Conservation (phyloP, 139 green algal genomes). For the Ulvella scutata region DNA sequence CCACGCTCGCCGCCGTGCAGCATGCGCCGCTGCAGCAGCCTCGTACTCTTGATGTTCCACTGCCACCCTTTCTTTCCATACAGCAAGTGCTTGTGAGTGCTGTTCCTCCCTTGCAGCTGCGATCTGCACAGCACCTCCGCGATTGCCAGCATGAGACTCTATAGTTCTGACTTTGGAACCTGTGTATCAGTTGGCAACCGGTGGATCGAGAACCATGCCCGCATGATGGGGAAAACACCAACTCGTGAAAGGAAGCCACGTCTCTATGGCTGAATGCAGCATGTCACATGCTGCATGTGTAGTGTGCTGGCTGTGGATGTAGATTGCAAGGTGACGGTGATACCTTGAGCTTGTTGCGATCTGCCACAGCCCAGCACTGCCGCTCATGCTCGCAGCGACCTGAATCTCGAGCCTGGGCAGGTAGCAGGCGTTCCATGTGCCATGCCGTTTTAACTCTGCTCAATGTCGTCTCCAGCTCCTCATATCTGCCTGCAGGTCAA, state of each 20-base stretch:
- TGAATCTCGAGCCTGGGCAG: not conserved
- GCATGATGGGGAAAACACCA: too few species aligned
- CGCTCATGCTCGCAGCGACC: not conserved
- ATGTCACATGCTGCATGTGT: too few species aligned
- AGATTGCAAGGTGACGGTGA: too few species aligned
- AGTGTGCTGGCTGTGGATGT: too few species aligned
- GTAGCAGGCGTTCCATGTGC: not conserved
- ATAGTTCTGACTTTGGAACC: too few species aligned
- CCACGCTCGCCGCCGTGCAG: not conserved
- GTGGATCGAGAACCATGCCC: too few species aligned
- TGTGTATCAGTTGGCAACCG: too few species aligned
- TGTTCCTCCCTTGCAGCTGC: not conserved
- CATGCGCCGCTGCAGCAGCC: not conserved
- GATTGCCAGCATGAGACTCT: too few species aligned
- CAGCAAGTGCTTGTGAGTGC: not conserved
- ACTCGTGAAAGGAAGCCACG: too few species aligned
- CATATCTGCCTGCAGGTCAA: not conserved
- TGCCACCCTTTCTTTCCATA: not conserved
- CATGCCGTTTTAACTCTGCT: not conserved
- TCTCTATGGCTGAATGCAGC: too few species aligned
- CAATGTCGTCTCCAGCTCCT: conserved; percentile 1
- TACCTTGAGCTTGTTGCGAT: not conserved
- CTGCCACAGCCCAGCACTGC: not conserved
- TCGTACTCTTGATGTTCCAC: not conserved
- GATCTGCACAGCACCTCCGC: too few species aligned